Percentiles rank a stretch among this genome's conserved stretches.
These are phyloP conservation scores for Calonectria honghensis DNA, from an alignment of 2,329 filamentous ascomycete species.

Conservation along the genomic window DNA sequence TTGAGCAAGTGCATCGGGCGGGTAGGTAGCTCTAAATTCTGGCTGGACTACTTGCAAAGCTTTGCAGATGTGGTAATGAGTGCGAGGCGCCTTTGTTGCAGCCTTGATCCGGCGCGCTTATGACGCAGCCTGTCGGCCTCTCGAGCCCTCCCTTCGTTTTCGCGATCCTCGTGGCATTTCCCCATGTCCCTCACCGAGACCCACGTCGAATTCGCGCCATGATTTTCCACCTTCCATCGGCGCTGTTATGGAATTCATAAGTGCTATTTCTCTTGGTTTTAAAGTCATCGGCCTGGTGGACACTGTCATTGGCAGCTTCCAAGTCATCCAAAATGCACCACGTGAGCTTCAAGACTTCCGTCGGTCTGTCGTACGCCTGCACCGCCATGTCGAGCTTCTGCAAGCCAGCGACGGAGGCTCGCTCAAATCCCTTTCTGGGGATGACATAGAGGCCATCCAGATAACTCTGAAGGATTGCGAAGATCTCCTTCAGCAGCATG, in stretches of 20 bases:
- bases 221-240: neutral
- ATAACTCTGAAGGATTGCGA: neutral
- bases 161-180: neutral
- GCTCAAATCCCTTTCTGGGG: neutral
- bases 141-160: neutral
- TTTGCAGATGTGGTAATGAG: conserved; percentile 20
- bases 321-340: conserved; percentile 37
- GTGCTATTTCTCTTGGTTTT: conserved; percentile 23
- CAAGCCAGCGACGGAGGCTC: neutral
- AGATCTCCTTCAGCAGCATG: conserved; percentile 4
- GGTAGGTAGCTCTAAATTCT: neutral
- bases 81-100: neutral
- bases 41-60: neutral
- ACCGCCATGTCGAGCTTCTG: conserved; percentile 37
- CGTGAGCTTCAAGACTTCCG: conserved; percentile 39
- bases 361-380: conserved; percentile 31
- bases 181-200: conserved; percentile 7
- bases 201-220: conserved; percentile 24
- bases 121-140: neutral
- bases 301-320: conserved; percentile 33
- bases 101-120: neutral
- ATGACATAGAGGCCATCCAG: neutral
- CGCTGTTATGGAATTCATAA: conserved; percentile 32
- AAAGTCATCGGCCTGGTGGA: conserved; percentile 35
- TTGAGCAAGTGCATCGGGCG: neutral